Evolutionary conservation across 108 stramenopile species (phyloP).

Genomic region (Epithemia pelagica): DNA sequence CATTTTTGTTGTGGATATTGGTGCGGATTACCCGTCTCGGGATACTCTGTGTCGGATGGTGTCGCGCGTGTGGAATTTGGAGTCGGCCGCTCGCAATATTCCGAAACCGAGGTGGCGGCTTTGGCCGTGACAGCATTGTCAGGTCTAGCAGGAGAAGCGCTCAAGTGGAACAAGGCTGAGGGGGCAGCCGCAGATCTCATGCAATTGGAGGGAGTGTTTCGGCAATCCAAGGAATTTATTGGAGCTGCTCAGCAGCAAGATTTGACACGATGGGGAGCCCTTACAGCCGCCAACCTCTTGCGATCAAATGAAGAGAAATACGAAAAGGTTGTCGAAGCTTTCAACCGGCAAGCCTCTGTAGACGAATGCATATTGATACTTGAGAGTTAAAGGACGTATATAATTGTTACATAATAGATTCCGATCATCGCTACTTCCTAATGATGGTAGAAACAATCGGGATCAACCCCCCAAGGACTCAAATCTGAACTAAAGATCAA

Average conservation of each 20-base stretch:
- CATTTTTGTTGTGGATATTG: conserved; percentile 81
- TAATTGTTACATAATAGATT: too few species aligned
- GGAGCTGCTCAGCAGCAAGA: conserved; percentile 85
- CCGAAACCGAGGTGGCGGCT: conserved; percentile 50
- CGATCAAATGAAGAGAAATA: conserved; percentile 47
- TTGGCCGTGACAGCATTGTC: conserved; percentile 73
- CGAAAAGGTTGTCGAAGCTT: conserved; percentile 60
- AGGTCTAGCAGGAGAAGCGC: conserved; percentile 74
- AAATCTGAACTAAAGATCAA: too few species aligned
- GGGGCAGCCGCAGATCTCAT: conserved; percentile 69
- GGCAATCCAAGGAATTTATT: conserved; percentile 58
- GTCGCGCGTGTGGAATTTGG: conserved; percentile 72
- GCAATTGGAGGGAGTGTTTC: conserved; percentile 60
- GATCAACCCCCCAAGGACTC: too few species aligned
- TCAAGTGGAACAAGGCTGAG: conserved; percentile 50
- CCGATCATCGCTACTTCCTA: too few species aligned
- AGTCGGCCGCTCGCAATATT: conserved; percentile 31
- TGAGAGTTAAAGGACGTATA: conserved; percentile 16
- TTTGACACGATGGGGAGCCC: conserved; percentile 81
- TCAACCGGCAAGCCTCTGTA: conserved; percentile 50
- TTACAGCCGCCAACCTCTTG: conserved; percentile 51
- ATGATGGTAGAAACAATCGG: too few species aligned
- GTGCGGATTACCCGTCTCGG: conserved; percentile 71
- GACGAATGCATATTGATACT: conserved; percentile 65
- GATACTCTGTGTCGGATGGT: conserved; percentile 39